Conservation (phyloP, 129 eudicot species). For the Glebionis coronaria region DNA sequence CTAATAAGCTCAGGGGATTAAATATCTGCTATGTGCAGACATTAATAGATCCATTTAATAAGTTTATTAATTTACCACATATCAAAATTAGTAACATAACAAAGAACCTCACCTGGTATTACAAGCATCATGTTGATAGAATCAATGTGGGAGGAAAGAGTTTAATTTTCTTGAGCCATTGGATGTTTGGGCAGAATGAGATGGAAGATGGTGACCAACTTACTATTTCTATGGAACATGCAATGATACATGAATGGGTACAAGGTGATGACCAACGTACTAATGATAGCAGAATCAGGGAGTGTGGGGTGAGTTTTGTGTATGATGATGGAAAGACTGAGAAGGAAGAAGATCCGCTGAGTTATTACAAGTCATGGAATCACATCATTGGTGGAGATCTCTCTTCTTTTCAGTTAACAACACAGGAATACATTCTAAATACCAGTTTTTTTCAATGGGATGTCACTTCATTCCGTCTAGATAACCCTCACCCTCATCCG, state of each 20-base stretch:
- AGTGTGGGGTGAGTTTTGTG: not conserved
- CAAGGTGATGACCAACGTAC: not conserved
- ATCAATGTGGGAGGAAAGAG: not conserved
- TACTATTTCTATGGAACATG: not conserved
- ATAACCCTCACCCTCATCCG: no score
- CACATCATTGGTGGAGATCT: constrained; percentile 4
- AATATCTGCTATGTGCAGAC: not conserved
- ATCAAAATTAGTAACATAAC: not conserved
- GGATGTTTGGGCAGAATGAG: constrained; percentile 6
- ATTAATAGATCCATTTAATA: not conserved
- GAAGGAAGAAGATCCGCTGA: not conserved
- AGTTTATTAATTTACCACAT: not conserved
- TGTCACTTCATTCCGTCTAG: no score
- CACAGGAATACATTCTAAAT: no score
- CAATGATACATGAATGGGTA: not conserved
- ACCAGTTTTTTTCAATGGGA: no score
- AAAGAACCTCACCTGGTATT: not conserved
- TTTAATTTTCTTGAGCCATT: not conserved
- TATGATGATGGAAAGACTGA: not conserved
- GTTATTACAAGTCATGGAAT: constrained; percentile 9
- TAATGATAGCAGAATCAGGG: not conserved
- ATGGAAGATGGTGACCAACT: not conserved
- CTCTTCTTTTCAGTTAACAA: not conserved
- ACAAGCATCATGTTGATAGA: not conserved
- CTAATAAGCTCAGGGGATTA: constrained; percentile 8